phyloP scores from a whole-genome alignment of 257 asterid species.

The Parsonsia alboflavescens region DNA sequence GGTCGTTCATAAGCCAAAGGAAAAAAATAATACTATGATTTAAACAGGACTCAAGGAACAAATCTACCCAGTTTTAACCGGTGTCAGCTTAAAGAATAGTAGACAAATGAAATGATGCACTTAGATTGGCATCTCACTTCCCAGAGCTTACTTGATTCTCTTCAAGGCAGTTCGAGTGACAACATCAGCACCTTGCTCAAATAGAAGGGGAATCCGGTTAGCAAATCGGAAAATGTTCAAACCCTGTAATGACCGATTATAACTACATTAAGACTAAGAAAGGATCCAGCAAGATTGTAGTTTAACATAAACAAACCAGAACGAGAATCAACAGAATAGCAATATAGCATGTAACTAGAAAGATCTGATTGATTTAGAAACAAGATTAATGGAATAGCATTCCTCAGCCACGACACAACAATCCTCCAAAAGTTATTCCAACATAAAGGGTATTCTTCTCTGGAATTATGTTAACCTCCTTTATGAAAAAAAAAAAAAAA shows the following conservation, averaged over 20 bases:
- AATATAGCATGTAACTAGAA: neutral
- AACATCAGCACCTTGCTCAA: constrained; percentile 98
- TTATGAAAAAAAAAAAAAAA: neutral
- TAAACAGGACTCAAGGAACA: neutral
- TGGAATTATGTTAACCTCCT: neutral
- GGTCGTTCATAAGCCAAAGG: neutral
- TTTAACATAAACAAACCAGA: neutral
- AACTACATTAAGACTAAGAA: neutral
- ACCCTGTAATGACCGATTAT: constrained; percentile 48
- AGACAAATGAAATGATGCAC: neutral
- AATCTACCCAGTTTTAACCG: neutral
- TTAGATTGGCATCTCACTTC: neutral
- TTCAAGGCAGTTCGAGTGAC: constrained; percentile 82
- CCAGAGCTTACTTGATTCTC: constrained; percentile 68
- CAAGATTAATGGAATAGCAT: neutral
- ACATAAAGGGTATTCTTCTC: neutral
- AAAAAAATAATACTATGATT: neutral
- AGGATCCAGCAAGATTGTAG: neutral
- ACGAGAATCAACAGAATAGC: neutral
- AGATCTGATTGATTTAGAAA: neutral
- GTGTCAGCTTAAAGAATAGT: neutral
- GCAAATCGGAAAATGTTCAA: constrained; percentile 86
- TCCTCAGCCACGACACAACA: neutral
- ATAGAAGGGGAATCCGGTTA: constrained; percentile 88
- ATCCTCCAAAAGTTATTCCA: neutral